These are phyloP conservation scores for Tricholoma matsutake DNA, from an alignment of 768 basidiomycete species.

Conservation along the genomic window DNA sequence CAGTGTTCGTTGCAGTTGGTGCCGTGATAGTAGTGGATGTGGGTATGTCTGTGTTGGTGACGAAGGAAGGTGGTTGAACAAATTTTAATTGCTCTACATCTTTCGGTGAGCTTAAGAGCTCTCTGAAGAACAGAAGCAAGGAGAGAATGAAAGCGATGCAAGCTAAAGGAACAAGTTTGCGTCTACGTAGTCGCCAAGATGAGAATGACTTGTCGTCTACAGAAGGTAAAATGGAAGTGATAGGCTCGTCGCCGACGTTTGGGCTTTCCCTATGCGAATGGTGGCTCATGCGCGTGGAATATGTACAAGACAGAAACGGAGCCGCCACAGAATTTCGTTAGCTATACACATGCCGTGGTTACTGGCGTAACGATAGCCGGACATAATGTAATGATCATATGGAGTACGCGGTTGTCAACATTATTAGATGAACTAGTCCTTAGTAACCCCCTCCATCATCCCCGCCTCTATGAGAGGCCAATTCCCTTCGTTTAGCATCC, in stretches of 20 bases:
- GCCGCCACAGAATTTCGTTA: background rate
- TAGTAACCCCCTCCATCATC: constrained; percentile 59
- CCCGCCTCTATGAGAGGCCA: constrained; percentile 78
- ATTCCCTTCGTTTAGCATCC: constrained; percentile 85
- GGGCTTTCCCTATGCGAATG: background rate
- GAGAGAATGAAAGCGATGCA: constrained; percentile 13
- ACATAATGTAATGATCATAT: too few species aligned
- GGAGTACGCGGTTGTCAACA: too few species aligned
- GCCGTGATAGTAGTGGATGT: constrained; percentile 12
- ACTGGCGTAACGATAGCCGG: background rate
- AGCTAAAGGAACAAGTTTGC: constrained; percentile 15
- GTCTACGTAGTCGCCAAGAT: constrained; percentile 12
- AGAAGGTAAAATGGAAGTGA: background rate
- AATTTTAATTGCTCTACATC: background rate
- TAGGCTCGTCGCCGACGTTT: background rate
- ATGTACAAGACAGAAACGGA: background rate
- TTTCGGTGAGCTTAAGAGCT: constrained; percentile 6
- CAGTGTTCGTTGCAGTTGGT: constrained; percentile 12
- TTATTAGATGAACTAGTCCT: background rate
- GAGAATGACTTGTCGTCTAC: background rate
- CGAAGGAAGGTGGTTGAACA: constrained; percentile 5
- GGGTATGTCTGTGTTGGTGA: background rate
- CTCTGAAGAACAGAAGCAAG: constrained; percentile 17
- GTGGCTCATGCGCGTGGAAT: background rate
- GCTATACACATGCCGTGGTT: background rate